These are phyloP conservation scores for Trypethelium eluteriae DNA, from an alignment of 495 filamentous ascomycete species.

Conservation along the genomic window DNA sequence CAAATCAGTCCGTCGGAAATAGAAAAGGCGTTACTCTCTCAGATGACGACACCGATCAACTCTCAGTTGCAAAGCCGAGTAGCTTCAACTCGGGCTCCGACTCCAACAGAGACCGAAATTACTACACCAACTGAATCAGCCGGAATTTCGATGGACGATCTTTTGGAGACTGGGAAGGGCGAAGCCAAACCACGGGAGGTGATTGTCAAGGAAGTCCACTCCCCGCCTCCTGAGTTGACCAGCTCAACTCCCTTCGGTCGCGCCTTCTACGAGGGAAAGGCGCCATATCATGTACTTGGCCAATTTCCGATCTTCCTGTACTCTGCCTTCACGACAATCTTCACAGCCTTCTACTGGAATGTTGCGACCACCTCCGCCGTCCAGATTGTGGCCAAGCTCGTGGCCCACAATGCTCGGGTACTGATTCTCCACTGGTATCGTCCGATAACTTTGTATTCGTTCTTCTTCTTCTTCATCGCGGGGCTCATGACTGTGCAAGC, in stretches of 20 bases:
- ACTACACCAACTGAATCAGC: not conserved
- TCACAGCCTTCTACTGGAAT: constrained; percentile 39
- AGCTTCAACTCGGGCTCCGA: not conserved
- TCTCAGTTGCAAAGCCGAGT: constrained; percentile 10
- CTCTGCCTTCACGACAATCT: constrained; percentile 32
- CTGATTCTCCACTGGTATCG: constrained; percentile 20
- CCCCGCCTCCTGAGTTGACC: not conserved
- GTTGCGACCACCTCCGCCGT: constrained; percentile 34
- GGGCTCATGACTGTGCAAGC: constrained; percentile 32
- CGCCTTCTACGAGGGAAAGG: constrained; percentile 39
- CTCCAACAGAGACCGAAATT: not conserved
- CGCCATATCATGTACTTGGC: constrained; percentile 38
- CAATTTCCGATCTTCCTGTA: constrained; percentile 38
- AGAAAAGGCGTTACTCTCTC: constrained; percentile 3
- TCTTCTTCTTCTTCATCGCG: constrained; percentile 29
- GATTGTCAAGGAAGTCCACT: not conserved
- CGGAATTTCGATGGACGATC: not conserved
- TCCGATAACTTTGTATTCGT: constrained; percentile 31
- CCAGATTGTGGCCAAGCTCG: constrained; percentile 16
- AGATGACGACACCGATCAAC: not conserved
- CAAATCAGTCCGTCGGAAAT: not conserved
- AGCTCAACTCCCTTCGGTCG: constrained; percentile 36
- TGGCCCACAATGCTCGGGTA: not conserved
- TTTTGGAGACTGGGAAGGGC: not conserved
- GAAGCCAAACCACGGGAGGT: not conserved